Evolutionary conservation across 106 monocot genomes (phyloP), one percentile per base, ranked within the genome.

Genomic region (Ottelia alismoides): DNA sequence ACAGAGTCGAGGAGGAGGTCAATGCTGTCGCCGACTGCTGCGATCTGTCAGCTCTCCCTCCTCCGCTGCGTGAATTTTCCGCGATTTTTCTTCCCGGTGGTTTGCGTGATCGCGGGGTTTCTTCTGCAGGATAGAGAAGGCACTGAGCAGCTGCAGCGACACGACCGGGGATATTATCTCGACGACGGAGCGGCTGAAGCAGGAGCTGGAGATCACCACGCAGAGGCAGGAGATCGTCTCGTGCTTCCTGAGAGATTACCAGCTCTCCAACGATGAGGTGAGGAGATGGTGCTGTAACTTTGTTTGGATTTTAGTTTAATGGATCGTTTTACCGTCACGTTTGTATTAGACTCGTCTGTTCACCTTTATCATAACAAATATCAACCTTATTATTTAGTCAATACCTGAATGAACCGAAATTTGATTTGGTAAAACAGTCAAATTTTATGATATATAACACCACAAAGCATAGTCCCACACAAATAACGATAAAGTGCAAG

Each of bases 261-360:
- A 98, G 50, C 85, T 98, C 43, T 82, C 96, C 31, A 82, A 64
- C 67, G 98, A 86, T 51, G 98, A 98, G 90, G 98, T 90, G 31
- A 31, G 55, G 2, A 40, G 20, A 18, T 49, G 46, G 1, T 7
- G 40, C 16, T 43, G 6, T 43, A 43, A 7, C 16, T 16, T 43
- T 43, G 10, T 43, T 43, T 16, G 40, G 16, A 43, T 43, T 43
- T 43, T 43, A 43, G 10, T 43, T 43, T 16, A 43, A n/a, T n/a
- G n/a, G n/a, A n/a, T n/a, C n/a, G n/a, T n/a, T n/a, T n/a, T n/a
- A n/a, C n/a, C n/a, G n/a, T n/a, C n/a, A n/a, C n/a, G n/a, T n/a
- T n/a, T n/a, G n/a, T n/a, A n/a, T n/a, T n/a, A n/a, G n/a, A n/a
- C n/a, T n/a, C n/a, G n/a, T n/a, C n/a, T n/a, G n/a, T n/a, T n/a